Base-by-base conservation (phyloP, 163 green algal species). In the Smithsoniella earleae region DNA sequence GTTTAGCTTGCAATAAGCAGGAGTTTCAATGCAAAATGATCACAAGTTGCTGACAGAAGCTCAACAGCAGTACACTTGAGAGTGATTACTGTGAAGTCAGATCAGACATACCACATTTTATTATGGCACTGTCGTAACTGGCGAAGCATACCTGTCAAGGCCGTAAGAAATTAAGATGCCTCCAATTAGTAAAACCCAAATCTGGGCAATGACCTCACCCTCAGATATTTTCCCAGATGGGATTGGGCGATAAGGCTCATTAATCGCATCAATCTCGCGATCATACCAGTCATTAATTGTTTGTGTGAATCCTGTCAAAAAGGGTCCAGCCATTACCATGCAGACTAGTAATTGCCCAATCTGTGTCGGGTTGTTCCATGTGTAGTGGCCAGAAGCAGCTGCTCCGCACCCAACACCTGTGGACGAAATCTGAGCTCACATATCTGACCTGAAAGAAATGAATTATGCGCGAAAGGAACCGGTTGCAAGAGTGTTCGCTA, bases 231-330 rank as follows among this genome's bases (percentile, higher is more conserved):
- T 82, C 49, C 90, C 88, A 92, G 90, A 96, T 28, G 93, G 93
- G 73, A 98, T 98, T 66, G 93, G 93, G 33, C 93, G 82, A 85
- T 98, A 93, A 6, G 93, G 93, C 83, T 98, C 93, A 78, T 98
- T 98, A 86, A 98, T 98, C 74, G 93, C 93, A 76, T 98, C 93
- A 58, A 98, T 96, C 33, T 98, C 93, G 2, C 89, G 77, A 82
- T 98, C 93, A 73, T 97, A 97, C 78, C 76, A 85, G 74, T 83
- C 78, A 49, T 85, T 85, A 49, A 87, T 85, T 13, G 80, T 84
- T 78, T 95, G 90, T 1, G 93, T 98, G 85, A 93, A 98, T 22
- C 93, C 94, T 0, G 94, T 98, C 31, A 99, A 86, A 73, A 96
- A 86, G 5, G 94, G 94, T 0, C 94, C 94, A 2, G 85, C 91